These are phyloP conservation scores for Paspalum notatum DNA, from an alignment of 176 grass and related monocot species.

Conservation along the genomic window DNA sequence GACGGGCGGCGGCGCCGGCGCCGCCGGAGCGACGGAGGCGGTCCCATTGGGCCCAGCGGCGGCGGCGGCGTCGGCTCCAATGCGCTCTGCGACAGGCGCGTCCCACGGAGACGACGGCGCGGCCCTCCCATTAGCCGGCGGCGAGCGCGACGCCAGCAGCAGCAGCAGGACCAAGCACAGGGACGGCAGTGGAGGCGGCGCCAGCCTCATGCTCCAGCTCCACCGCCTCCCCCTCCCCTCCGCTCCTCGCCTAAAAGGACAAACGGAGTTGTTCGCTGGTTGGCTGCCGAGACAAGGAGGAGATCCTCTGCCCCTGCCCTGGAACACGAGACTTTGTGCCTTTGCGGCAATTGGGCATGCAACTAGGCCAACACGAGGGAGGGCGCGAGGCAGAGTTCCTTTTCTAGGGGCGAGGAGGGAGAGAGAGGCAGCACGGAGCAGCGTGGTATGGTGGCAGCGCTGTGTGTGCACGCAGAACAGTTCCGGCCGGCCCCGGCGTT, in stretches of 20 bases:
- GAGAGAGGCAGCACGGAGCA: not conserved
- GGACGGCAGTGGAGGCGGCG: conserved; percentile 24
- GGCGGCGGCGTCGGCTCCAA: conserved; percentile 4
- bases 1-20: conserved; percentile 46
- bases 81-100: not conserved
- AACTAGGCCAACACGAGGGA: conserved; percentile 5
- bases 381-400: not conserved
- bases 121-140: conserved; percentile 23
- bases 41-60: conserved; percentile 3
- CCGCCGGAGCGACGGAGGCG: not conserved
- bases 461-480: not conserved
- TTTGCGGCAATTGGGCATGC: conserved; percentile 28
- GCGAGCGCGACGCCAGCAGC: conserved; percentile 5
- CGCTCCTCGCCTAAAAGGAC: not conserved
- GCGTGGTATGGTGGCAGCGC: not conserved
- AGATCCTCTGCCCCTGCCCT: conserved; percentile 21
- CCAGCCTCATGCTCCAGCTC: conserved; percentile 1
- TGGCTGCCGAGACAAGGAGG: too few relatives aligned
- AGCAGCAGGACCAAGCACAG: not conserved
- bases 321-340: conserved; percentile 31
- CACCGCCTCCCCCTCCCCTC: not conserved
- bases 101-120: not conserved
- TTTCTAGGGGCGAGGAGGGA: not conserved
- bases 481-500: not conserved
- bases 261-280: too few relatives aligned